These are phyloP conservation scores for Jamesozyma lodderae DNA, from an alignment of 805 yeast genomes.

Conservation along the genomic window DNA sequence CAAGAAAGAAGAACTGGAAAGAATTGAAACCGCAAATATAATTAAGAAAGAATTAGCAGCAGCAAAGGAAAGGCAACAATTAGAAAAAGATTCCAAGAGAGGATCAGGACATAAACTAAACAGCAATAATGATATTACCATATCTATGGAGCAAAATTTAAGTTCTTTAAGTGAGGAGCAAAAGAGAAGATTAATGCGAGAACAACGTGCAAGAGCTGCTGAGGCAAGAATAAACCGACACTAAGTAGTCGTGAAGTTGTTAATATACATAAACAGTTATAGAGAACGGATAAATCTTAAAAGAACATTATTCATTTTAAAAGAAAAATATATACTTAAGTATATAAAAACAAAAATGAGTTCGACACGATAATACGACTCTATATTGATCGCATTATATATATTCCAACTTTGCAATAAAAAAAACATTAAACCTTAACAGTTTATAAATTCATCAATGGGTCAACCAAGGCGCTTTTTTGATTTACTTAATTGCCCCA, in stretches of 20 bases:
- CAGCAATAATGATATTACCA: slow-evolving; percentile 11
- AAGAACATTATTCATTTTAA: too few relatives aligned
- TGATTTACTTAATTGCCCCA: background rate
- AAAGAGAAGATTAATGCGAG: slow-evolving; percentile 73
- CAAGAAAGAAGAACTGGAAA: slow-evolving; percentile 31
- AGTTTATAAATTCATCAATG: too few relatives aligned
- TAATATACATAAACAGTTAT: too few relatives aligned
- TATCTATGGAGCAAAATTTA: slow-evolving; percentile 34
- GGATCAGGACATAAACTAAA: slow-evolving; percentile 33
- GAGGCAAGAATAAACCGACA: slow-evolving; percentile 56
- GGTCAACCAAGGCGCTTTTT: too few relatives aligned
- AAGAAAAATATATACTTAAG: too few relatives aligned
- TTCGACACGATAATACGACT: too few relatives aligned
- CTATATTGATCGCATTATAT: too few relatives aligned
- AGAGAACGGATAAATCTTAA: too few relatives aligned
- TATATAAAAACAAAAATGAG: too few relatives aligned
- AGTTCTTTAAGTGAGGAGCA: slow-evolving; percentile 68
- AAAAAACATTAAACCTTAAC: too few relatives aligned
- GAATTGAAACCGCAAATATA: slow-evolving; percentile 32
- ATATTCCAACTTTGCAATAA: too few relatives aligned
- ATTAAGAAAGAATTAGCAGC: slow-evolving; percentile 20
- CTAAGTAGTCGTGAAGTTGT: too few relatives aligned
- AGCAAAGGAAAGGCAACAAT: slow-evolving; percentile 22
- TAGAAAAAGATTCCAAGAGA: slow-evolving; percentile 15
- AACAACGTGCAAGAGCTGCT: slow-evolving; percentile 92